Percentiles rank a stretch among this genome's conserved stretches.
phyloP scores from a whole-genome alignment of 2,329 filamentous ascomycete species.

The Simplicillium sp. region DNA sequence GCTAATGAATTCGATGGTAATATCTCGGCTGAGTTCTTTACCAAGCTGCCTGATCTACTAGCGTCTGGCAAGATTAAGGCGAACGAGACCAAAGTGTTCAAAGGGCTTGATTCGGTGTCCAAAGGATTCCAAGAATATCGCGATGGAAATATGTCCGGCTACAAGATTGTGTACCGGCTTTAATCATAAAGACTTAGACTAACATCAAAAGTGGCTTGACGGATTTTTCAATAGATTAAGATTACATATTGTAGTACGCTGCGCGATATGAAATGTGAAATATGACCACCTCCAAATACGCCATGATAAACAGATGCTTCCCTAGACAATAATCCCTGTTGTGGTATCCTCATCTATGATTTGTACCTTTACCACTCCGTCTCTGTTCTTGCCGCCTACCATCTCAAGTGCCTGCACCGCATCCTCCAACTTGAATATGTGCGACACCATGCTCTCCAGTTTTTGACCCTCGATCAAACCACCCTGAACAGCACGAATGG shows the following conservation, averaged over 20 bases:
- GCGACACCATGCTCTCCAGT: slow-evolving; percentile 41
- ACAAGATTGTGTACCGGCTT: slow-evolving; percentile 25
- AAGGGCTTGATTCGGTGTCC: slow-evolving; percentile 20
- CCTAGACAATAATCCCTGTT: neutral
- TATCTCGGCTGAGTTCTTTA: slow-evolving; percentile 24
- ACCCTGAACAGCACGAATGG: slow-evolving; percentile 49
- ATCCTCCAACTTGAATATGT: slow-evolving; percentile 52
- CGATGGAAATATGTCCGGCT: slow-evolving; percentile 26
- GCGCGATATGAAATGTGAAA: too few species aligned
- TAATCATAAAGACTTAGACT: neutral
- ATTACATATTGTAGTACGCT: too few species aligned
- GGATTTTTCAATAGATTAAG: too few species aligned
- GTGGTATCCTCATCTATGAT: slow-evolving; percentile 10
- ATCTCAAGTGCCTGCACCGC: slow-evolving; percentile 40
- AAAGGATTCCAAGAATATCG: slow-evolving; percentile 26
- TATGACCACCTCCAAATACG: too few species aligned
- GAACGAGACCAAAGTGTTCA: slow-evolving; percentile 18
- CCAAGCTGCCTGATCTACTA: slow-evolving; percentile 23
- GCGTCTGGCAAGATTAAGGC: slow-evolving; percentile 22
- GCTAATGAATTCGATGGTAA: slow-evolving; percentile 23
- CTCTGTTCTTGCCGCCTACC: slow-evolving; percentile 11
- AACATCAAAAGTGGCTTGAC: neutral
- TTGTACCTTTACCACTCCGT: slow-evolving; percentile 13
- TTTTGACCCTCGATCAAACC: slow-evolving; percentile 52
- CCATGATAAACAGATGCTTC: too few species aligned